These are phyloP conservation scores for Magnolia officinalis DNA, from an alignment of 164 flowering plant genomes.

Conservation along the genomic window DNA sequence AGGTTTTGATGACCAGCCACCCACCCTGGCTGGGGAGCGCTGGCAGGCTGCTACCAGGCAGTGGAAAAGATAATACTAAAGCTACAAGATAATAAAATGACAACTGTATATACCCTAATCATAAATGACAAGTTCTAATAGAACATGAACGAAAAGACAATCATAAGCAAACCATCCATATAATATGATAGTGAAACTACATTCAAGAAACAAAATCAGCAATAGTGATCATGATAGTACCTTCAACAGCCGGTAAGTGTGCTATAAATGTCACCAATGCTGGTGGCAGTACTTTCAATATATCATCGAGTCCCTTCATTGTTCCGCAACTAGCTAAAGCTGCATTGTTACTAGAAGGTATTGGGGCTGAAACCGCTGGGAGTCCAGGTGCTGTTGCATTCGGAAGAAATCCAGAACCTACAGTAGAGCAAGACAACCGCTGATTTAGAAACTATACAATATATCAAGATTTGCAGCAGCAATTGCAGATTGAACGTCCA, in stretches of 20 bases:
- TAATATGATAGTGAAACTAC: background rate
- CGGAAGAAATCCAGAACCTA: constrained; percentile 36
- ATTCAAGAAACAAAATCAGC: constrained; percentile 3
- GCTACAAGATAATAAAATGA: background rate
- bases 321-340: constrained; percentile 35
- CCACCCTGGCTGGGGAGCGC: background rate
- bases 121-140: background rate
- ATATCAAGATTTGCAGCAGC: no score
- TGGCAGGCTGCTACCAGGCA: background rate
- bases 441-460: no score
- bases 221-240: constrained; percentile 30
- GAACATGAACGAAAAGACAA: background rate
- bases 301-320: constrained; percentile 45
- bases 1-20: background rate
- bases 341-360: constrained; percentile 22
- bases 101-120: background rate
- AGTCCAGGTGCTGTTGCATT: constrained; percentile 35
- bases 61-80: background rate
- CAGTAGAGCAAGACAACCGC: background rate
- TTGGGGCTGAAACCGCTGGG: constrained; percentile 40
- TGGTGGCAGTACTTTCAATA: constrained; percentile 68
- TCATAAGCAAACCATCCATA: background rate
- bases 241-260: constrained; percentile 72
- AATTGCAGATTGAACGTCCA: no score
- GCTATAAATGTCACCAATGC: constrained; percentile 65